Conservation (phyloP, 768 basidiomycete genomes). For the Mycena rosella region DNA sequence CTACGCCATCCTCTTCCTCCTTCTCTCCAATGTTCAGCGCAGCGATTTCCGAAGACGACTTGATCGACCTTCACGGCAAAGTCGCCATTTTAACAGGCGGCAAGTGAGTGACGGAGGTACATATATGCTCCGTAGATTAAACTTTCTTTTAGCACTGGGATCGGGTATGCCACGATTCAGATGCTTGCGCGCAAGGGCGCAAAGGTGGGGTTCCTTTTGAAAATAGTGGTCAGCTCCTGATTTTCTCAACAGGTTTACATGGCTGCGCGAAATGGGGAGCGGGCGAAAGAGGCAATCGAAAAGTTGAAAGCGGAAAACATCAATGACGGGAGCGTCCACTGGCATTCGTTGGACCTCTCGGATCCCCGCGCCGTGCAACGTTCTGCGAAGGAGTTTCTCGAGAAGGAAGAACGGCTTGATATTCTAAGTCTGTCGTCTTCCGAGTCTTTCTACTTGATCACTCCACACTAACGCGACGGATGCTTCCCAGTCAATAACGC, state of each 20-base stretch:
- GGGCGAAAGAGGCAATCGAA: conserved; percentile 48
- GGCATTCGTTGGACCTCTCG: conserved; percentile 55
- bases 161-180: conserved; percentile 53
- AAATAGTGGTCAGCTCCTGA: not conserved
- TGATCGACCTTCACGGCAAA: conserved; percentile 59
- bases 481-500: conserved; percentile 40
- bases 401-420: conserved; percentile 56
- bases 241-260: conserved; percentile 41
- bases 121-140: not conserved
- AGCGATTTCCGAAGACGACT: conserved; percentile 50
- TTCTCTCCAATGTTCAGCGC: not conserved
- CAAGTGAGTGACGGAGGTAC: not conserved
- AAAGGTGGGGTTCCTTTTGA: conserved; percentile 40
- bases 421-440: conserved; percentile 50
- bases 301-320: conserved; percentile 49
- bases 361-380: conserved; percentile 50
- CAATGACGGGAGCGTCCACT: conserved; percentile 48
- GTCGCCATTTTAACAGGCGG: conserved; percentile 65
- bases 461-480: not conserved
- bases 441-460: too few species aligned
- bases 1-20: too few species aligned
- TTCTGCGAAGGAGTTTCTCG: conserved; percentile 52
- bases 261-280: conserved; percentile 49
- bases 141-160: conserved; percentile 42
- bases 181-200: conserved; percentile 56